Conservation (phyloP, 441 rosid species). For the Erodium trifolium region DNA sequence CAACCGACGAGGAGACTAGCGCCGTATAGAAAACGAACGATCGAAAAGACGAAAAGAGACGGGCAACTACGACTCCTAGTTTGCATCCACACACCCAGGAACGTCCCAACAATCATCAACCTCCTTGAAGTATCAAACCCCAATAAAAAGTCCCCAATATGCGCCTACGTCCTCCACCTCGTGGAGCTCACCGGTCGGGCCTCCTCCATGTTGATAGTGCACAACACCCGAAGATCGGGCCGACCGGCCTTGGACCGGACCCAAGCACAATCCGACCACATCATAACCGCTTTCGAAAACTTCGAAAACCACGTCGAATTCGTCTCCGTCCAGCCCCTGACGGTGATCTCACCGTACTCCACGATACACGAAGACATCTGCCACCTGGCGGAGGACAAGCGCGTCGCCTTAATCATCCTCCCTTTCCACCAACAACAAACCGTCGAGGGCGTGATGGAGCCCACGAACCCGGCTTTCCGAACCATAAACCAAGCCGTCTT, state of each 20-base stretch:
- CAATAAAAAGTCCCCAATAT: constrained; percentile 65
- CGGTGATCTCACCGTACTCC: constrained; percentile 86
- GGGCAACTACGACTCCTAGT: constrained; percentile 57
- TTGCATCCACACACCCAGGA: constrained; percentile 73
- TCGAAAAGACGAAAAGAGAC: constrained; percentile 60
- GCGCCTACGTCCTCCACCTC: constrained; percentile 65
- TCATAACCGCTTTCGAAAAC: constrained; percentile 75
- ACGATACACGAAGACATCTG: constrained; percentile 95
- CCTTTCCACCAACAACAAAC: constrained; percentile 74
- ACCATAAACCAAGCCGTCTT: constrained; percentile 69
- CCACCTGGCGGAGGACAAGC: constrained; percentile 79
- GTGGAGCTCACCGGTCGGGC: constrained; percentile 95
- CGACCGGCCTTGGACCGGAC: constrained; percentile 71
- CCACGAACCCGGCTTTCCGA: constrained; percentile 72
- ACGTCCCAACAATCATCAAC: constrained; percentile 79
- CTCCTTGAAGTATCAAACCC: constrained; percentile 80
- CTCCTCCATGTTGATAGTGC: constrained; percentile 92
- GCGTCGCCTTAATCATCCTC: constrained; percentile 61
- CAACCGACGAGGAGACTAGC: constrained; percentile 52
- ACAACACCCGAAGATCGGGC: constrained; percentile 65
- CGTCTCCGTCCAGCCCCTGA: constrained; percentile 74
- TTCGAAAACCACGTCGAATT: constrained; percentile 53
- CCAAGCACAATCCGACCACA: constrained; percentile 94
- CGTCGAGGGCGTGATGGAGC: constrained; percentile 89
- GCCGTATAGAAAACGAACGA: constrained; percentile 51